Base-by-base conservation (phyloP, 495 filamentous ascomycete genomes). In the Penicillium bovifimosum region DNA sequence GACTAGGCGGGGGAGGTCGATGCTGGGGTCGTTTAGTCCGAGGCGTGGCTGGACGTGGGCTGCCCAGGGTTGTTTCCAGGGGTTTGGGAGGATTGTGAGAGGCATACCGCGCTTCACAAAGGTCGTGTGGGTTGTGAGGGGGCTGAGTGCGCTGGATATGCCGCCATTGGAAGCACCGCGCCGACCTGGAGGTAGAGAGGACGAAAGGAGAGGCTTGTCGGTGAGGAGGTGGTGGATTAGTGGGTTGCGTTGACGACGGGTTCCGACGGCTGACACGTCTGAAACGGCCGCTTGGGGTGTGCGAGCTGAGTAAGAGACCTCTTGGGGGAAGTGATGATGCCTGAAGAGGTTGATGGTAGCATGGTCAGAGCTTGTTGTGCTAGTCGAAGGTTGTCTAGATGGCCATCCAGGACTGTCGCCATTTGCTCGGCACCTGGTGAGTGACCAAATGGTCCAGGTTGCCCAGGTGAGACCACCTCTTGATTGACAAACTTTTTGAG, bases 221-320 rank as follows among this genome's bases (percentile, higher is more conserved):
- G 93, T 99, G 14, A 99, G 80, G 7, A 97, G 85, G 59, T 95
- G 97, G 68, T 97, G 93, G 48, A 99, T 96, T 9, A 99, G 78
- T 1, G 91, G 90, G 62, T 99, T 97, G 56, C 87, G 83, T 63
- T 85, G 84, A 44, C 81, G 78, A 53, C 90, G 79, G 0, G 89
- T 91, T 40, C 82, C 80, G 1, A 91, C 87, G 41, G 81, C 82
- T 5, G 85, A 82, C 1, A 82, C 69, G 28, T 81, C 61, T 10
- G 65, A 47, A 5, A 55, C 17, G 26, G 69, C 58, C 9, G 71
- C 58, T 52, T 76, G 64, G 51, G 71, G 50, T 38, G 73, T 28
- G 43, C 71, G 65, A 28, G 80, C 74, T 32, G 80, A 81, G 53
- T 82, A 83, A 31, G 91, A 87, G 5, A 88, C 92, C 55, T 95